A percentile compares a stretch with the other conserved stretches of the same genome.
Conservation (phyloP, 495 filamentous ascomycete species). For the Penicillium bialowiezense region DNA sequence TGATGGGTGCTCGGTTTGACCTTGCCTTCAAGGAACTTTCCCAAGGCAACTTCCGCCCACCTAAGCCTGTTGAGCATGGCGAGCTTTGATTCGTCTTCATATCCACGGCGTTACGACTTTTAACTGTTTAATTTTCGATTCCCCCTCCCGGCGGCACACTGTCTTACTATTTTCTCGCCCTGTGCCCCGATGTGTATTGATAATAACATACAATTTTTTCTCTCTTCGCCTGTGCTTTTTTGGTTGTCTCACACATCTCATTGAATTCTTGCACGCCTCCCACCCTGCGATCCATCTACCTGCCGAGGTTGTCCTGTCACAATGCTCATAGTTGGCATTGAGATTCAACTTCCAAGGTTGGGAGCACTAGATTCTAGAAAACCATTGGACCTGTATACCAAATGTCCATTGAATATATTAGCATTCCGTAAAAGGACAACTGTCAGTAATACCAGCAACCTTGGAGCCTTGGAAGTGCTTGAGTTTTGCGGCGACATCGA, state of each 20-base stretch:
- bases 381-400: conserved; percentile 37
- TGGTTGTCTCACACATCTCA: not conserved
- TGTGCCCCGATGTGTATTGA: conserved; percentile 28
- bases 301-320: conserved; percentile 92
- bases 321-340: conserved; percentile 59
- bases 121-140: conserved; percentile 29
- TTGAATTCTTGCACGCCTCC: conserved; percentile 74
- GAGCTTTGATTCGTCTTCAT: conserved; percentile 20
- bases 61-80: conserved; percentile 18
- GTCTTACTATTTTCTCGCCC: conserved; percentile 27
- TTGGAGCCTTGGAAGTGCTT: too few species aligned
- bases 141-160: conserved; percentile 26
- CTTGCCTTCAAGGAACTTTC: conserved; percentile 55
- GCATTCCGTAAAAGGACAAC: conserved; percentile 24
- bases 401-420: conserved; percentile 50
- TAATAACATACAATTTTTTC: conserved; percentile 31
- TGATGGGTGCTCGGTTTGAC: conserved; percentile 66
- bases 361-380: conserved; percentile 51
- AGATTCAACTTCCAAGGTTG: conserved; percentile 29
- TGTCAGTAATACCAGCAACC: too few species aligned
- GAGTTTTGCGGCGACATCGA: too few species aligned
- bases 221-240: not conserved
- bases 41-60: conserved; percentile 44
- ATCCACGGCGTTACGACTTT: conserved; percentile 37
- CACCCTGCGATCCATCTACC: conserved; percentile 92